Percentiles rank a stretch among this genome's conserved stretches.
These are phyloP conservation scores for Clathrus columnatus DNA, from an alignment of 768 basidiomycete genomes.

Conservation along the genomic window DNA sequence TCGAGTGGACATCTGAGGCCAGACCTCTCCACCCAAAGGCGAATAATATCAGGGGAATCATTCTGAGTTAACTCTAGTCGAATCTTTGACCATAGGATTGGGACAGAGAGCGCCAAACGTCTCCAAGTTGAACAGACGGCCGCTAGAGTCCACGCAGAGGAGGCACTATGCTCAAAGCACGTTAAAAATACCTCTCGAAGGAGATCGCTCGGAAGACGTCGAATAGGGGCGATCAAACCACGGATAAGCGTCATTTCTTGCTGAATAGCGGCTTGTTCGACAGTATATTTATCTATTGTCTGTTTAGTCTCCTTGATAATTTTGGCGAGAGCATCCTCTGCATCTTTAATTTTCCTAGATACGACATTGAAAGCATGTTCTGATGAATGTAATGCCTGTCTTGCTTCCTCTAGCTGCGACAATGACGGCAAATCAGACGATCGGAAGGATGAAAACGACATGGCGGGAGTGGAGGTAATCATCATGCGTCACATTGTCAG, in stretches of 20 bases:
- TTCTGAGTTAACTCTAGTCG: slow-evolving; percentile 63
- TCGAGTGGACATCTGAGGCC: slow-evolving; percentile 63
- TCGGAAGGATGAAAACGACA: background rate
- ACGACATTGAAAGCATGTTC: slow-evolving; percentile 25
- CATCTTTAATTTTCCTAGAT: slow-evolving; percentile 38
- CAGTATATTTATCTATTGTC: slow-evolving; percentile 45
- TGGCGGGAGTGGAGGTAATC: background rate
- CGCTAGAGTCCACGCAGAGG: slow-evolving; percentile 67
- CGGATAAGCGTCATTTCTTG: slow-evolving; percentile 38
- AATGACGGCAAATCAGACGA: slow-evolving; percentile 53
- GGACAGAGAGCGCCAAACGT: slow-evolving; percentile 53
- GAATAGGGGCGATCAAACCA: slow-evolving; percentile 66
- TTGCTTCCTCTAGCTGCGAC: slow-evolving; percentile 44
- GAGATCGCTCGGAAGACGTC: slow-evolving; percentile 64
- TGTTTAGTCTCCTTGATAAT: slow-evolving; percentile 46
- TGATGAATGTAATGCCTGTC: slow-evolving; percentile 31
- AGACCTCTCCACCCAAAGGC: slow-evolving; percentile 76
- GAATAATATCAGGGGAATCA: slow-evolving; percentile 67
- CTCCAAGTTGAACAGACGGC: slow-evolving; percentile 65
- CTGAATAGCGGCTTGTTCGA: slow-evolving; percentile 41
- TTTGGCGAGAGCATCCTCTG: slow-evolving; percentile 48
- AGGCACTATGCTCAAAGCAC: slow-evolving; percentile 62
- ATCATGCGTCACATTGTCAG: background rate
- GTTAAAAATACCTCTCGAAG: slow-evolving; percentile 63
- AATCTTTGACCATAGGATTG: slow-evolving; percentile 72